Base-by-base conservation (phyloP, 1,284 basidiomycete genomes). In the Volvariella surrecta region DNA sequence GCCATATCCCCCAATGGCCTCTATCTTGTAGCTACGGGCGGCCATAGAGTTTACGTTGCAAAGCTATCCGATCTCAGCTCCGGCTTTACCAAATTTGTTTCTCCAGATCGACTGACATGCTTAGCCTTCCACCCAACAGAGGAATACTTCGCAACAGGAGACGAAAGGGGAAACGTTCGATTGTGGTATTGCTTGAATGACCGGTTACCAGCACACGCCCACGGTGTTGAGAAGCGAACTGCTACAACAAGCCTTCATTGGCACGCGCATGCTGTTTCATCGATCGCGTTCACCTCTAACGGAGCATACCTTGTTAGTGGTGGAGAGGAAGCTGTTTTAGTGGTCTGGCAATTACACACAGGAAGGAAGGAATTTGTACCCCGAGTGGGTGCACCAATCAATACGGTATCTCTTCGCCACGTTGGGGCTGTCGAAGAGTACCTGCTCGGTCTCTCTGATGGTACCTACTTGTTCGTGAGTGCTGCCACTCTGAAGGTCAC, bases 221-320 rank as follows among this genome's bases (percentile, higher is more conserved):
- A 68, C 32, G 78, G 74, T 10, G 72, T 80, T 17, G 81, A 85
- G 61, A 84, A 82, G 61, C 79, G 74, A 48, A 76, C 85, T 1
- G 83, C 90, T 48, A 95, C 92, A 1, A 87, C 89, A 1, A 78
- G 82, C 3, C 66, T 97, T 39, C 95, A 98, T 62, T 99, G 96
- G 96, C 96, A 99, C 58, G 87, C 95, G 0, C 94, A 99, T 59
- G 79, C 91, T 3, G 90, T 99, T n/a, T 81, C 87, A 1, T 86
- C 89, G 1, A 64, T 99, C 19, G 71, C 84, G 0, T 99, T 97
- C 61, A 90, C 92, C 0, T 65, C 82, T 1, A 94, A 94, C 51
- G 96, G 96, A 10, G 86, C 91, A 2, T 94, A 97, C 58, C 67
- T 99, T 16, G 66, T 99, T 39, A 96, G 90, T 44, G 96, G 93